Conservation (phyloP, 805 yeast species). For the Ogataea sp. region DNA sequence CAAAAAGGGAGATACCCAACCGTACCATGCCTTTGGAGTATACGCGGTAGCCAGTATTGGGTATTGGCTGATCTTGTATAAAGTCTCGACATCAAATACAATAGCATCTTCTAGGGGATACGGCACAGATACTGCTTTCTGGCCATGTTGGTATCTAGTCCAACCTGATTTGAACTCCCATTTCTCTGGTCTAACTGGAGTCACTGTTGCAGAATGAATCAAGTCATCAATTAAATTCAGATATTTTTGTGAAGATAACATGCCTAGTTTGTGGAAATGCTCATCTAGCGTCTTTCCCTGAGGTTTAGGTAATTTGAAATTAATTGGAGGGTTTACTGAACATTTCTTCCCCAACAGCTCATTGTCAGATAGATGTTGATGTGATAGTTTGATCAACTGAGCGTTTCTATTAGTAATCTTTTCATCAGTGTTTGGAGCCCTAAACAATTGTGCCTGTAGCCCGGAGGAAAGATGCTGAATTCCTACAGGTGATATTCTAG, state of each 20-base stretch:
- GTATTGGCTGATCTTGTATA: slow-evolving; percentile 66
- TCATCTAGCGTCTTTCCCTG: slow-evolving; percentile 72
- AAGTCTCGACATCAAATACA: slow-evolving; percentile 84
- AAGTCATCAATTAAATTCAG: slow-evolving; percentile 40
- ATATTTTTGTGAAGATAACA: slow-evolving; percentile 52
- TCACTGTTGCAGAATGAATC: slow-evolving; percentile 17
- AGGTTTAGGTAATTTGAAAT: slow-evolving; percentile 56
- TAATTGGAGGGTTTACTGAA: slow-evolving; percentile 48
- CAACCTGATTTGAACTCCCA: slow-evolving; percentile 73
- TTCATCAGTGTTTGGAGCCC: slow-evolving; percentile 18
- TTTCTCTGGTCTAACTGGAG: slow-evolving; percentile 30
- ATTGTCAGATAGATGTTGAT: slow-evolving; percentile 49
- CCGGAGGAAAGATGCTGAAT: slow-evolving; percentile 64
- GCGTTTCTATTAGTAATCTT: slow-evolving; percentile 20
- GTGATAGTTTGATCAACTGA: slow-evolving; percentile 44
- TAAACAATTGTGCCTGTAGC: slow-evolving; percentile 58
- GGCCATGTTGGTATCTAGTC: slow-evolving; percentile 59
- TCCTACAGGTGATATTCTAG: slow-evolving; percentile 68
- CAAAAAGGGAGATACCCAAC: slow-evolving; percentile 88
- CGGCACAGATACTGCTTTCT: slow-evolving; percentile 46
- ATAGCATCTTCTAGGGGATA: slow-evolving; percentile 66
- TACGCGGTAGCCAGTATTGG: slow-evolving; percentile 79
- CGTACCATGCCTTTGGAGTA: slow-evolving; percentile 77
- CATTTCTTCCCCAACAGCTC: slow-evolving; percentile 74
- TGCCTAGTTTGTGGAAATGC: slow-evolving; percentile 74